Evolutionary conservation across 2,329 filamentous ascomycete genomes (phyloP), one percentile per base, ranked within the genome.

Genomic region (Arthrinium puccinioides): DNA sequence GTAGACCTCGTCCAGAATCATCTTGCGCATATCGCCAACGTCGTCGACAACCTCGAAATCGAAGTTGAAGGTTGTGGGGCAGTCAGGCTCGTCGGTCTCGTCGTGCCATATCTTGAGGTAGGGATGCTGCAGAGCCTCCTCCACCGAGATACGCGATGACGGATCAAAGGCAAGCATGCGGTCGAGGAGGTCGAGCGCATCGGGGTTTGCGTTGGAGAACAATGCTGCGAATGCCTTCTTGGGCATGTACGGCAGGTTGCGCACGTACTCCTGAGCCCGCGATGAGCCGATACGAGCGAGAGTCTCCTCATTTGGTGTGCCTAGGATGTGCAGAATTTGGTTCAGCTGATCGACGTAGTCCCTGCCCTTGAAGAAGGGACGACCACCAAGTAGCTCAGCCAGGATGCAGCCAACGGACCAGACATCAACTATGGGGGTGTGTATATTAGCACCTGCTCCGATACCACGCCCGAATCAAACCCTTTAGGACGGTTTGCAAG

Each of bases 331-430:
- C 39, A 98, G 76, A 56, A 98, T 98, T 67, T 98, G 92, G 73
- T 98, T 98, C 48, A 98, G 79, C 70, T 98, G 92, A 66, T 98
- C 92, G 62, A 98, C 92, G 57, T 98, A 98, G 69, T 98, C 92
- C 44, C 92, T 86, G 41, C 92, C 92, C 69, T 98, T 98, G 76
- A 98, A 97, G 74, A 98, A 98, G 29, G 92, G 92, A 42, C 94
- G 85, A 42, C 92, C 90, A 45, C 92, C 92, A 24, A 98, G 79
- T 10, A 98, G 79, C 64, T 98, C 92, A 37, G 92, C 92, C 37
- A 98, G 77, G 54, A 98, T 98, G 59, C 92, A 98, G 44, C 92
- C 92, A 29, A 98, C 90, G 8, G 92, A 98, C 92, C 92, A 98
- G 23, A 98, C 90, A 60, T 98, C 92, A 64, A 98, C 90, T 97